These are phyloP conservation scores for Acanthamoeba culbertsoni DNA, from an alignment of 208 protist species.

Conservation along the genomic window DNA sequence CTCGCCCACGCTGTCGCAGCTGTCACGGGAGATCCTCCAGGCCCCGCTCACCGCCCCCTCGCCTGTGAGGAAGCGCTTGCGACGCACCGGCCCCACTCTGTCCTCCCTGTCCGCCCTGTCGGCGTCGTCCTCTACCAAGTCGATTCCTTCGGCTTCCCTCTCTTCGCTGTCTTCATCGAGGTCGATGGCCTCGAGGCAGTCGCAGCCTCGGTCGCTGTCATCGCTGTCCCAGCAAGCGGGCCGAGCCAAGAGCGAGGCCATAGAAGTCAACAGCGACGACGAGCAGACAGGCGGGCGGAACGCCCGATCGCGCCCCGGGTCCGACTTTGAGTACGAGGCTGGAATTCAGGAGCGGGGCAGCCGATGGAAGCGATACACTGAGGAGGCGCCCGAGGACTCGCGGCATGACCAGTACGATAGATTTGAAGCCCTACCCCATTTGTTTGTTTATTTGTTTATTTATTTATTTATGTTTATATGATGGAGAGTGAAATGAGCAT, in stretches of 20 bases:
- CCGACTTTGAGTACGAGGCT: not conserved
- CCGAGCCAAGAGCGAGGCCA: not conserved
- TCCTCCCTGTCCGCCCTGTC: not conserved
- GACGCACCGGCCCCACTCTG: not conserved
- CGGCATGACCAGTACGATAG: not conserved
- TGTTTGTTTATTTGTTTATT: not conserved
- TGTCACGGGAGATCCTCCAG: not conserved
- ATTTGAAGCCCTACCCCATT: too few species aligned
- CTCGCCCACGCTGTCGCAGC: not conserved
- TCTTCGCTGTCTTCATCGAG: not conserved
- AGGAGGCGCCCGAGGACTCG: not conserved
- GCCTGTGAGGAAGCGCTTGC: not conserved
- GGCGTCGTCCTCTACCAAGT: not conserved
- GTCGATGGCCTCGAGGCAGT: too few species aligned
- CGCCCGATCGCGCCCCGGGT: too few species aligned
- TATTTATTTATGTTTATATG: not conserved
- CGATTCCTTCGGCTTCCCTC: not conserved
- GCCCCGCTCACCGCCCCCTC: not conserved
- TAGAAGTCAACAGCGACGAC: not conserved
- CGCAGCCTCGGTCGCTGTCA: not conserved
- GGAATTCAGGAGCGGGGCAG: not conserved
- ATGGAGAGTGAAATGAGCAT: not conserved
- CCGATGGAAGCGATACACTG: slow-evolving; percentile 27
- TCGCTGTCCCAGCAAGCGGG: not conserved
- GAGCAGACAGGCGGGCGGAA: too few species aligned